phyloP scores from a whole-genome alignment of 2,329 filamentous ascomycete species.

The Penicillium glabrum region DNA sequence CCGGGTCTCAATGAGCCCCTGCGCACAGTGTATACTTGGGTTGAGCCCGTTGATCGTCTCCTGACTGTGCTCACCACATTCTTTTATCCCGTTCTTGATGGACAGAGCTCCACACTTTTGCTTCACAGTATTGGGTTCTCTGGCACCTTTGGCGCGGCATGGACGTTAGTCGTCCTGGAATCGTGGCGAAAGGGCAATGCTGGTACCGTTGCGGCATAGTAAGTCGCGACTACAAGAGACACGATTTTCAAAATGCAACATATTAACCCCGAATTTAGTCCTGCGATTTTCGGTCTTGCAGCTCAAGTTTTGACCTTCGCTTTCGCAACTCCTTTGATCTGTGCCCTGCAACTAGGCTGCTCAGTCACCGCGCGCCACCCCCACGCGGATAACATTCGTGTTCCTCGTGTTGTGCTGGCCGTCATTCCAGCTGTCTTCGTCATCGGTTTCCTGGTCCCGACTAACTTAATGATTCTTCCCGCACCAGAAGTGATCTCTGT shows the following conservation, averaged over 20 bases:
- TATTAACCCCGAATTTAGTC: conserved; percentile 27
- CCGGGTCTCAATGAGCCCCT: conserved; percentile 28
- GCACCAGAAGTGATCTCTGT: conserved; percentile 39
- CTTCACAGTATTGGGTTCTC: conserved; percentile 42
- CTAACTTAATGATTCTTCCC: conserved; percentile 45
- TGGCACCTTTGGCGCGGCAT: conserved; percentile 43
- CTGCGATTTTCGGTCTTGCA: conserved; percentile 38
- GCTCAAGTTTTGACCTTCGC: conserved; percentile 48
- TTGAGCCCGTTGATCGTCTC: conserved; percentile 32
- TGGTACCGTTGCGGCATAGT: conserved; percentile 44
- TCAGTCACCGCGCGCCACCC: conserved; percentile 42
- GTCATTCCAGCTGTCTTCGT: conserved; percentile 44
- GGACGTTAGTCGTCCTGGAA: conserved; percentile 47
- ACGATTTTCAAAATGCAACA: conserved; percentile 1
- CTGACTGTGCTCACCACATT: conserved; percentile 36
- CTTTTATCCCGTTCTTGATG: conserved; percentile 43
- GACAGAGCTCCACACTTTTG: conserved; percentile 33
- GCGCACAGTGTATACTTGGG: conserved; percentile 34
- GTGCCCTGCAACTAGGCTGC: conserved; percentile 43
- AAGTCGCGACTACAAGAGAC: conserved; percentile 20
- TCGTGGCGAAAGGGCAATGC: conserved; percentile 46
- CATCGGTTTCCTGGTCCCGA: conserved; percentile 47
- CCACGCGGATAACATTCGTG: conserved; percentile 32
- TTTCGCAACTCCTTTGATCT: conserved; percentile 45
- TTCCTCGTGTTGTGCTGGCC: conserved; percentile 31